Evolutionary conservation across 345 rosid genomes (phyloP), one percentile per base, ranked within the genome.

Genomic region (Ceriops tagal): DNA sequence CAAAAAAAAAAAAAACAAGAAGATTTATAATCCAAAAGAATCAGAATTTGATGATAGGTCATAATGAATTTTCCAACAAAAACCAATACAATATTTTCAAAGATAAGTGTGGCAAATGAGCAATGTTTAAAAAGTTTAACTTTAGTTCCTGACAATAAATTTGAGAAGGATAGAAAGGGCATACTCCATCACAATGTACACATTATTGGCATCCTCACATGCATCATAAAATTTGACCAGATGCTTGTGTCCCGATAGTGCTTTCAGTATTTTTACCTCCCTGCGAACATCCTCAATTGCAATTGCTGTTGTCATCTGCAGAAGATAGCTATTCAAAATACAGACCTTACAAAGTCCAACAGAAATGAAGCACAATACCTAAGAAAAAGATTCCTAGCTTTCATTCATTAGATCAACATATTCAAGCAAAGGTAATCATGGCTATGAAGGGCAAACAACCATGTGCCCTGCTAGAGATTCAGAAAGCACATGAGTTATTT

Each of bases 151-250:
- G 28, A 22, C 65, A 8, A 71, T 61, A 67, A 64, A 46, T 47
- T 53, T 39, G 55, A 64, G 79, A 67, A 73, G 70, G 71, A n/a
- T 71, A 81, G 73, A 61, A 74, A 73, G 70, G 73, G 84, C 96
- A 22, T 89, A 92, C 99, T 95, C 98, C 97, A 90, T 90, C 59
- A 89, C 93, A 51, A 92, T 79, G 87, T 87, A 95, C 68, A 95
- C 91, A 53, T 83, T 83, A 68, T 78, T 88, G 6, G 78, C 78
- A 80, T 92, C 98, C 73, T 95, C 99, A 65, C 81, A 92, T n/a
- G 83, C 96, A 83, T 90, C 98, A 75, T 85, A 81, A 81, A 87
- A 87, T 62, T 85, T 83, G 83, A 92, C 83, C 79, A 89, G 89
- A 80, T 95, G 87, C 59, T 75, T 84, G 75, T 90, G 96, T 24